These are phyloP conservation scores for Echria macrotheca DNA, from an alignment of 495 filamentous ascomycete genomes.

Conservation along the genomic window DNA sequence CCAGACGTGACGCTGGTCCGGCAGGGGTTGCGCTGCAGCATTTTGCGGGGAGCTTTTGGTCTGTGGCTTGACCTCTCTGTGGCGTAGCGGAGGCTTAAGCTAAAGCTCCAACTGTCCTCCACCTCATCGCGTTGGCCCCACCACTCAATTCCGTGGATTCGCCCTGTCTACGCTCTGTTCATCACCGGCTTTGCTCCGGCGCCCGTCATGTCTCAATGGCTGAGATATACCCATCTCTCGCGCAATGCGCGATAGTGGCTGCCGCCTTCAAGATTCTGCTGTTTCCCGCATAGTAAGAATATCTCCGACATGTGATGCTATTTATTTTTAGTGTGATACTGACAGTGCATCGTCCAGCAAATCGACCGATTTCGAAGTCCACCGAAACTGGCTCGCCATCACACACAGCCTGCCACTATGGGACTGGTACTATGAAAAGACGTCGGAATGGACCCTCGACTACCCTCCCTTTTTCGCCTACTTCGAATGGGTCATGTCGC, in stretches of 20 bases:
- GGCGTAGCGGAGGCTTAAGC: background rate
- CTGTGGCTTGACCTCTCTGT: background rate
- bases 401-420: conserved; percentile 81
- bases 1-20: background rate
- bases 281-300: conserved; percentile 89
- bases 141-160: background rate
- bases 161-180: too few species aligned
- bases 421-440: conserved; percentile 95
- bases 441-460: conserved; percentile 97
- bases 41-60: background rate
- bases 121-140: too few species aligned
- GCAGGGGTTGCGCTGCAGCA: background rate
- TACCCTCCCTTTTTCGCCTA: conserved; percentile 97
- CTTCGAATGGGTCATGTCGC: conserved; percentile 92
- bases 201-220: conserved; percentile 57
- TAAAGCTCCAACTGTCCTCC: background rate
- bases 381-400: conserved; percentile 95
- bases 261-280: conserved; percentile 90
- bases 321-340: too few species aligned
- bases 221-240: conserved; percentile 75
- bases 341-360: too few species aligned
- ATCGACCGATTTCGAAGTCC: conserved; percentile 98
- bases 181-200: too few species aligned
- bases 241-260: conserved; percentile 80
- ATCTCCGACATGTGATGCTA: too few species aligned